Evolutionary conservation across 805 yeast species (phyloP).

Genomic region (Saccharomycopsis malanga): DNA sequence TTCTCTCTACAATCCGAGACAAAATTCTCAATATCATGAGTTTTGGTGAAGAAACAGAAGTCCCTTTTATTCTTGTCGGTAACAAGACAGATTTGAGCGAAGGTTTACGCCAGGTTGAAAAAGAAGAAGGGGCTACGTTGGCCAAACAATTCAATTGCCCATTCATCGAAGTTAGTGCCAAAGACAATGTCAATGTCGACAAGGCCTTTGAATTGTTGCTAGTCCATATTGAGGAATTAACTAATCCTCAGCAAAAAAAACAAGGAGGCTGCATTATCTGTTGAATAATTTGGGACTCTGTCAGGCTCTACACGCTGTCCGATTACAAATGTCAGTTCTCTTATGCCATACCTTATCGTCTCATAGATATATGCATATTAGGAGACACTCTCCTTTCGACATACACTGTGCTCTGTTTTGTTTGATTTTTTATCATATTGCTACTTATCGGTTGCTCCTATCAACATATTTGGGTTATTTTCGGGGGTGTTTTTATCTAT

Average conservation of each 20-base stretch:
- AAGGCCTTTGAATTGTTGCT: conserved; percentile 54
- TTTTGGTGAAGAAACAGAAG: conserved; percentile 36
- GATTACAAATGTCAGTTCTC: too few species aligned
- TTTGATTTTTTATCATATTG: too few species aligned
- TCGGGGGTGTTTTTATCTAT: too few species aligned
- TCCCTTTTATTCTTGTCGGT: conserved; percentile 76
- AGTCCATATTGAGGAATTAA: conserved; percentile 46
- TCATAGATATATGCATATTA: too few species aligned
- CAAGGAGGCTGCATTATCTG: conserved; percentile 16
- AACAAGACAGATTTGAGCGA: conserved; percentile 61
- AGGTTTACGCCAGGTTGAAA: conserved; percentile 51
- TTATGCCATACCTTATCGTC: too few species aligned
- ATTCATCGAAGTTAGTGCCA: conserved; percentile 79
- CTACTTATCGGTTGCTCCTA: too few species aligned
- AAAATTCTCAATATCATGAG: conserved; percentile 61
- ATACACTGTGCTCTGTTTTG: too few species aligned
- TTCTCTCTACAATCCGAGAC: conserved; percentile 70
- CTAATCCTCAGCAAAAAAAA: conserved; percentile 16
- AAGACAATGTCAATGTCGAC: conserved; percentile 63
- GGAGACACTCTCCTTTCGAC: too few species aligned
- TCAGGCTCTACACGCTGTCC: too few species aligned
- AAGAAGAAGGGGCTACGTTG: conserved; percentile 50
- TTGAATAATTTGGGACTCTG: background rate
- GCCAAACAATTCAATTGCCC: conserved; percentile 64
- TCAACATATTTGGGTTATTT: too few species aligned